Conservation (phyloP, 1,284 basidiomycete genomes). For the Mycena citricolor region DNA sequence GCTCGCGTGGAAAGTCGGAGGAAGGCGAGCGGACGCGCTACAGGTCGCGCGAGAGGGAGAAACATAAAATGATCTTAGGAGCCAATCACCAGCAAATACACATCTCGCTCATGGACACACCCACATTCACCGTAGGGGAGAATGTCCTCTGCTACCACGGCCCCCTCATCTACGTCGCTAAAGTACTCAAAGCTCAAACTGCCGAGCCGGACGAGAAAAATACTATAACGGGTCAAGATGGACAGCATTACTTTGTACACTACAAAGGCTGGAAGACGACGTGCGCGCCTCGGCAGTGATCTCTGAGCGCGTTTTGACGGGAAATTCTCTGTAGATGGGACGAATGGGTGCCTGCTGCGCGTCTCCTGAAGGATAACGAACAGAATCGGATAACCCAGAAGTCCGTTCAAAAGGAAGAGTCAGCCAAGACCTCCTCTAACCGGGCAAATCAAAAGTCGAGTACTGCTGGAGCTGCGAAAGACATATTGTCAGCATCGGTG, state of each 20-base stretch:
- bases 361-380: constrained; percentile 88
- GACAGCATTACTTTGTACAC: constrained; percentile 92
- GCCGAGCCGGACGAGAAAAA: constrained; percentile 63
- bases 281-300: constrained; percentile 48
- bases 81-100: constrained; percentile 2
- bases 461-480: constrained; percentile 35
- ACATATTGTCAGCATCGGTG: constrained; percentile 39
- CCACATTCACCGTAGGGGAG: constrained; percentile 50
- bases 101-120: constrained; percentile 13
- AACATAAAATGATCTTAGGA: constrained; percentile 3
- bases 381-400: constrained; percentile 83
- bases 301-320: constrained; percentile 1
- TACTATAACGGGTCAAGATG: constrained; percentile 64
- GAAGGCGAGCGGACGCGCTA: constrained; percentile 9
- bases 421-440: constrained; percentile 38
- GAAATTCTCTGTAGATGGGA: constrained; percentile 73
- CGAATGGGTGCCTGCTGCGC: constrained; percentile 89
- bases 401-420: constrained; percentile 41
- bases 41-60: constrained; percentile 12
- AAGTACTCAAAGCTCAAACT: constrained; percentile 81
- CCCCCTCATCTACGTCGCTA: constrained; percentile 92
- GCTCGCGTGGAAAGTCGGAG: background rate
- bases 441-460: constrained; percentile 32
- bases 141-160: constrained; percentile 93
- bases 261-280: constrained; percentile 99